Conservation (phyloP, 176 grass and related monocot genomes). For the Raddia guianensis region DNA sequence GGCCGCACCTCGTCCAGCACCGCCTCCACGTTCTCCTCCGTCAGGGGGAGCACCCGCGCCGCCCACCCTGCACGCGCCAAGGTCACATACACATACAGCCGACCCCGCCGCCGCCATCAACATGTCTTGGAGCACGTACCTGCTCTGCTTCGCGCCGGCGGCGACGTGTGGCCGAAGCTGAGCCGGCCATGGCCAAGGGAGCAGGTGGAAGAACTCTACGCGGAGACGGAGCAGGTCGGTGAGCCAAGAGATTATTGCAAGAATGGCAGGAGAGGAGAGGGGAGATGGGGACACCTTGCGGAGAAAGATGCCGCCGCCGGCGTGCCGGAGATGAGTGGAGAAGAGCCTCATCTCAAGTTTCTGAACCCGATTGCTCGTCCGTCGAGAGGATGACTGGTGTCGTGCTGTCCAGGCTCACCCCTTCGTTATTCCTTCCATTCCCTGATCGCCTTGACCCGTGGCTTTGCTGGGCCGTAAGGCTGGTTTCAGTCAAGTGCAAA, state of each 20-base stretch:
- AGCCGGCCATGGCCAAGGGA: conserved; percentile 47
- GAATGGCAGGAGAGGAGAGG: neutral
- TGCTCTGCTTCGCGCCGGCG: conserved; percentile 31
- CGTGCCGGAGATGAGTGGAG: conserved; percentile 50
- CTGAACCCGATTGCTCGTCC: conserved; percentile 5
- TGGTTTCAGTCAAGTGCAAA: too few relatives aligned
- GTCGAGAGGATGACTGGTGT: neutral
- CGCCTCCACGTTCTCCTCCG: conserved; percentile 89
- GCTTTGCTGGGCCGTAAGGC: neutral
- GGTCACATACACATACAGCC: neutral
- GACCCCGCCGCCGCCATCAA: neutral
- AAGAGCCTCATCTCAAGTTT: conserved; percentile 35
- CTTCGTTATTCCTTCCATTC: neutral
- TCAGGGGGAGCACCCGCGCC: conserved; percentile 66
- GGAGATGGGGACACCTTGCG: conserved; percentile 28
- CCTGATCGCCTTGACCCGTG: neutral
- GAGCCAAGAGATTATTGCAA: neutral
- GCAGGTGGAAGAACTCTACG: conserved; percentile 42
- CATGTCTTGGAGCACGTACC: neutral
- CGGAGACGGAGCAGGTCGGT: neutral
- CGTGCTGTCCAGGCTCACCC: conserved; percentile 34
- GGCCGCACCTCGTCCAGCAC: conserved; percentile 85
- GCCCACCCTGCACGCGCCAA: conserved; percentile 46
- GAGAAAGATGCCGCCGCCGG: conserved; percentile 20
- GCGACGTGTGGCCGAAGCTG: conserved; percentile 46